Base-by-base conservation (phyloP, 2,329 filamentous ascomycete species). In the Trichoderma afroharzianum region DNA sequence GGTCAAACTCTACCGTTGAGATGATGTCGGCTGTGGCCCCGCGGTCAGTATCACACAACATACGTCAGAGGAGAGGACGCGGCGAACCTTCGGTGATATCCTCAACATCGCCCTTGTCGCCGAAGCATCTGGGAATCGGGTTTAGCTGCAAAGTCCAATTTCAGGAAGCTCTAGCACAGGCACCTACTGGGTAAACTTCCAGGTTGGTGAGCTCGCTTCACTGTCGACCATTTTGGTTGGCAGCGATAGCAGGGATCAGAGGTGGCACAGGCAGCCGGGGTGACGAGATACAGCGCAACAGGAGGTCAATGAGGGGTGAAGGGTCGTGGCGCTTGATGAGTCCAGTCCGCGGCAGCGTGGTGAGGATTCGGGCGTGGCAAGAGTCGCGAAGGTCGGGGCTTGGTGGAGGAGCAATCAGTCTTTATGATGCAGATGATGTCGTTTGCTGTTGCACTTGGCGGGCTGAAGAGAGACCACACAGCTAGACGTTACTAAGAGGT, bases 181-280 rank as follows among this genome's bases (percentile, higher is more conserved):
- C 70, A 88, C 94, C 84, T 93, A 97, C 95, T 98, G 95, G 84
- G 95, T 98, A 86, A 98, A 98, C 88, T 98, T 98, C 95, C 95
- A 98, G 85, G 95, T 98, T 82, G 95, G 95, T 86, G 93, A 92
- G 88, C 90, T 94, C 85, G 92, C 88, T 86, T 97, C 94, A 87
- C 92, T 92, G 90, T 98, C 95, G 87, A 96, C 95, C 95, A 98
- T 98, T 87, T 92, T 95, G 85, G 78, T 78, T 75, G 77, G 76
- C 77, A 78, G 78, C 75, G 76, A 78, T 71, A 76, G 78, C 76
- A 75, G 73, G 78, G 74, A 74, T 68, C 73, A 73, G 73, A 71
- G 57, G 72, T 72, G 73, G 70, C 72, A 73, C 70, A 71, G 68
- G 72, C 70, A 71, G 70, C 61, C 63, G 62, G 47, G 73, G 74